Evolutionary conservation across 2,329 filamentous ascomycete species (phyloP).

Genomic region (Esteya vermicola): DNA sequence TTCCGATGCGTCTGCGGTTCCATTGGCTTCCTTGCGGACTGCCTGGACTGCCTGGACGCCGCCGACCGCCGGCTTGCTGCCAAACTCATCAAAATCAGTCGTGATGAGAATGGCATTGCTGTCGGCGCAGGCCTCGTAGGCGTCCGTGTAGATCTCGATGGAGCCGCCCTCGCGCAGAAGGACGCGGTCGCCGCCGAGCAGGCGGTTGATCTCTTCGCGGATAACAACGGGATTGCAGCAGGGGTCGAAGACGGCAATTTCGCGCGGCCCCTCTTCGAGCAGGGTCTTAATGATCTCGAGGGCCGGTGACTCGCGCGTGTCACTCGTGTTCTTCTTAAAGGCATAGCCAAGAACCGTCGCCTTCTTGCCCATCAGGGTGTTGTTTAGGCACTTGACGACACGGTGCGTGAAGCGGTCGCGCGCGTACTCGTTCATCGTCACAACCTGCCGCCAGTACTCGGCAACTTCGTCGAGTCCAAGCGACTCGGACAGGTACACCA

Average conservation of each 20-base stretch:
- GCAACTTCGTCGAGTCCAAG: constrained; percentile 57
- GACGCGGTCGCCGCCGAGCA: constrained; percentile 20
- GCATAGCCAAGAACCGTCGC: constrained; percentile 60
- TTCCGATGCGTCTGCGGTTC: neutral
- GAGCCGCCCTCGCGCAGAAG: constrained; percentile 25
- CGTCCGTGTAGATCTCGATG: constrained; percentile 31
- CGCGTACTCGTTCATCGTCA: constrained; percentile 65
- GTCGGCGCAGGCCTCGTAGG: constrained; percentile 32
- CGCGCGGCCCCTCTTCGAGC: constrained; percentile 46
- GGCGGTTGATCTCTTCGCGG: constrained; percentile 32
- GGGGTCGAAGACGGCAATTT: constrained; percentile 57
- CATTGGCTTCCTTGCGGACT: constrained; percentile 2
- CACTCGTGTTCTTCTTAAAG: constrained; percentile 68
- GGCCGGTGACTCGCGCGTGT: constrained; percentile 58
- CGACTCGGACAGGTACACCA: constrained; percentile 60
- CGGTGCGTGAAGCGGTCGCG: constrained; percentile 52
- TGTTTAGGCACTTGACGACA: constrained; percentile 51
- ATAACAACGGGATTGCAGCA: constrained; percentile 38
- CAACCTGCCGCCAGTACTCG: constrained; percentile 60
- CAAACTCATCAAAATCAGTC: constrained; percentile 44
- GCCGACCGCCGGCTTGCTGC: constrained; percentile 17
- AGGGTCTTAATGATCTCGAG: constrained; percentile 53
- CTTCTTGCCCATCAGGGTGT: constrained; percentile 56
- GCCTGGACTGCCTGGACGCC: constrained; percentile 16
- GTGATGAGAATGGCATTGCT: constrained; percentile 38